Evolutionary conservation across 208 protist genomes (phyloP), one percentile per base, ranked within the genome.

Genomic region (Zelonia costaricensis): DNA sequence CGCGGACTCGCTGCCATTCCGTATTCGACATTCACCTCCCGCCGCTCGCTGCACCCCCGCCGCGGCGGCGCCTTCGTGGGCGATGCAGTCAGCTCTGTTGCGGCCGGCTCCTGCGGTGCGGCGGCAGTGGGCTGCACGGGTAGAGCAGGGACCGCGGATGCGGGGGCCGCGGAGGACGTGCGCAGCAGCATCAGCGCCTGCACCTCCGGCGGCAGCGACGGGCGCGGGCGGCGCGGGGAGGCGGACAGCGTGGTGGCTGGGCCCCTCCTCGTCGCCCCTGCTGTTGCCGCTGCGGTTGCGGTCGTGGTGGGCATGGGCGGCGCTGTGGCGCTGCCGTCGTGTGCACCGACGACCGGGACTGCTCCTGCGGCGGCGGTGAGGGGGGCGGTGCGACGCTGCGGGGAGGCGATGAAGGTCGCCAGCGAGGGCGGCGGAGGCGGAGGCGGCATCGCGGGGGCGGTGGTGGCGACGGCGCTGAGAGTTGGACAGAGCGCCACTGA

Each of bases 21-120:
- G 42, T 13, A 28, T 15, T 62, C 65, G 28, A 59, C 56, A 25
- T 71, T 71, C 31, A 71, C 56, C 42, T 71, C 56, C 4, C 18
- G 48, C 18, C 65, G 55, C 42, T 71, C 65, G 28, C 49, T 62
- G 49, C 56, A 71, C n/a, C 65, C 65, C 15, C 56, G 55, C 31
- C 47, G 44, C 38, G 30, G 30, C 35, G 44, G 13, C 16, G 52
- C 6, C 38, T 53, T 68, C 15, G 20, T 12, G 2, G 13, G 10
- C 36, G 60, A 35, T 30, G 39, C 3, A 12, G 22, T 42, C 56
- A 43, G 2, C 18, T 13, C 43, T 8, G 35, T n/a, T 36, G 35
- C 59, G 4, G 35, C 22, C 2, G 22, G 3, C 5, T 23, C 12
- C 16, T 23, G 4, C 6, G 38, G 12, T 47, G 35, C 10, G 4